Evolutionary conservation across 2,329 filamentous ascomycete species (phyloP).

Genomic region (Pseudopyricularia cyperi): DNA sequence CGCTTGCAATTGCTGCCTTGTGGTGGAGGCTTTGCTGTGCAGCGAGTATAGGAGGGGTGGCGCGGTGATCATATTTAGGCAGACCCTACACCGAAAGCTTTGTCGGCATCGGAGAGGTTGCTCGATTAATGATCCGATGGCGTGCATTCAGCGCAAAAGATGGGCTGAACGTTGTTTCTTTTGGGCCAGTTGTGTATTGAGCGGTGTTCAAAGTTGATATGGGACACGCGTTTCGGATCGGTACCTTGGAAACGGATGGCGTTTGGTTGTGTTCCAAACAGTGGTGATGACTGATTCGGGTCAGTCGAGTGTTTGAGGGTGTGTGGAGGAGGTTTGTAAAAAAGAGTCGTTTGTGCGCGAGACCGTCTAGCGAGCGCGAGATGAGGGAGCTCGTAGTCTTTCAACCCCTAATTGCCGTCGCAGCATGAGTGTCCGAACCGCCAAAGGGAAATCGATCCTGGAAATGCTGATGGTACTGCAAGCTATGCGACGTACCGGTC

Average conservation of each 20-base stretch:
- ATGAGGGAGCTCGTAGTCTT: not conserved
- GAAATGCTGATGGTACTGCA: slow-evolving; percentile 23
- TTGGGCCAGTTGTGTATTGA: not conserved
- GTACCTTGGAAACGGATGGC: too few relatives aligned
- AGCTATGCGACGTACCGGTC: slow-evolving; percentile 31
- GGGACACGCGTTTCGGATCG: too few relatives aligned
- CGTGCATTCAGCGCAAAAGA: not conserved
- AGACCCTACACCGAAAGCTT: not conserved
- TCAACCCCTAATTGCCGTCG: slow-evolving; percentile 32
- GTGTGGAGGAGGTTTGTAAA: not conserved
- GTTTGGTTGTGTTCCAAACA: too few relatives aligned
- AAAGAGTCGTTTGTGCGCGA: too few relatives aligned
- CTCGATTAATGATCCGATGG: not conserved
- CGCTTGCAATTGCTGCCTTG: not conserved
- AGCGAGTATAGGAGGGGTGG: not conserved
- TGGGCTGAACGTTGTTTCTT: not conserved
- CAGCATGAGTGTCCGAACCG: slow-evolving; percentile 31
- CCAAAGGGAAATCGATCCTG: slow-evolving; percentile 34
- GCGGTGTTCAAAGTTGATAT: too few relatives aligned
- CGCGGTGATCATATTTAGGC: not conserved
- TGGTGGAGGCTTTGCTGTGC: not conserved
- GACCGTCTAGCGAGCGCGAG: not conserved
- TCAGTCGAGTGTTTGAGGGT: not conserved
- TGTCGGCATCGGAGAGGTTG: not conserved
- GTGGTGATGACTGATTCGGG: not conserved